phyloP scores from a whole-genome alignment of 192 early-diverging fungal species.

The Gryganskiella cystojenkinii region DNA sequence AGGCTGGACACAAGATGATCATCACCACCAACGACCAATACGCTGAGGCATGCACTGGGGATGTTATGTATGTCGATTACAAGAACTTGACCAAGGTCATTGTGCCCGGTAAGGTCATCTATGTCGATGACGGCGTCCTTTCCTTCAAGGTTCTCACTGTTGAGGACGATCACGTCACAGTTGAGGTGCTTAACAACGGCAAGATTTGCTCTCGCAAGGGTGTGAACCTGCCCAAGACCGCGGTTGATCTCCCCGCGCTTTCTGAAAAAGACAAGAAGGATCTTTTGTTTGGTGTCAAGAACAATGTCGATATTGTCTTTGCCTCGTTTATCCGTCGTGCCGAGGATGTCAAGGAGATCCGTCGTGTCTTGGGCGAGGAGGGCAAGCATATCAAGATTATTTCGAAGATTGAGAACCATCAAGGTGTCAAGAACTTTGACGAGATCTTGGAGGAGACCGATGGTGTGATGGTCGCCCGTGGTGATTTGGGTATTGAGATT shows the following conservation, averaged over 20 bases:
- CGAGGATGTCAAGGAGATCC: slow-evolving; percentile 90
- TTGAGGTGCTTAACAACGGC: slow-evolving; percentile 87
- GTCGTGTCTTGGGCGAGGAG: slow-evolving; percentile 81
- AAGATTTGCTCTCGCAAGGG: slow-evolving; percentile 93
- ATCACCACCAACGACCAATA: slow-evolving; percentile 76
- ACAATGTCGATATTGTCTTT: slow-evolving; percentile 95
- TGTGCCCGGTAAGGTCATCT: slow-evolving; percentile 78
- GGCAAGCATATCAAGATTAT: slow-evolving; percentile 95
- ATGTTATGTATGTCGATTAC: slow-evolving; percentile 86
- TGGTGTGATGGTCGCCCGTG: slow-evolving; percentile 99
- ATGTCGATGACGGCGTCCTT: slow-evolving; percentile 96
- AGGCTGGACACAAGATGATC: slow-evolving; percentile 81
- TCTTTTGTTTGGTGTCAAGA: slow-evolving; percentile 91
- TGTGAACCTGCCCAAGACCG: slow-evolving; percentile 92
- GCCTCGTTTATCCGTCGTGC: slow-evolving; percentile 97
- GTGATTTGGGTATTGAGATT: slow-evolving; percentile 98
- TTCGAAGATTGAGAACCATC: slow-evolving; percentile 97
- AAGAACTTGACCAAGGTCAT: slow-evolving; percentile 82
- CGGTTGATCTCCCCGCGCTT: slow-evolving; percentile 94
- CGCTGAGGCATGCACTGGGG: slow-evolving; percentile 67
- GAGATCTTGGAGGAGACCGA: slow-evolving; percentile 94
- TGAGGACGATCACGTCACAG: slow-evolving; percentile 65
- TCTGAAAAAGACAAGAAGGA: slow-evolving; percentile 95
- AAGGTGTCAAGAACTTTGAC: slow-evolving; percentile 99
- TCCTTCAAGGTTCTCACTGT: slow-evolving; percentile 92